Base-by-base conservation (phyloP, 176 grass and related monocot species). In the Triticum timopheevii region DNA sequence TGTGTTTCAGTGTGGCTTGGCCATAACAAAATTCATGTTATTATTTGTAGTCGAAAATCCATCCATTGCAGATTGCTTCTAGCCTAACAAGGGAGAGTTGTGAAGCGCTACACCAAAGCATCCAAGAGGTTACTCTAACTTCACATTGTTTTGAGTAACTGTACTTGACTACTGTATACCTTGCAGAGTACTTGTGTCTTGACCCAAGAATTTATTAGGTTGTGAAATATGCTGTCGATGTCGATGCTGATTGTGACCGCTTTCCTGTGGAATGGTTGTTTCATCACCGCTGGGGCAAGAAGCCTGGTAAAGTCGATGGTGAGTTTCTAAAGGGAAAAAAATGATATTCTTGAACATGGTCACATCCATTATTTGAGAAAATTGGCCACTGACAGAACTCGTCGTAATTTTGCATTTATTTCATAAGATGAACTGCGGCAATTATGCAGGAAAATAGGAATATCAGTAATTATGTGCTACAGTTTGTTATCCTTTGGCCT, bases 221-320 rank as follows among this genome's bases (percentile, higher is more conserved):
- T 86, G 90, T 98, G 62, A 88, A 90, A 83, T 89, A 90, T 92
- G 91, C 90, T 73, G 93, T 98, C n/a, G 92, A 94, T 68, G 93
- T 94, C 77, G 86, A 94, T 87, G 90, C 93, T 84, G 92, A 95
- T 74, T 86, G 76, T 22, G 89, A 23, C 25, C 86, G 80, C 71
- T 98, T 98, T 98, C 93, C 90, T 36, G 77, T 81, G 61, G 70
- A 95, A 84, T 95, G 93, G 92, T 86, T 98, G 31, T 95, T 98
- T 92, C 96, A 98, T 95, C 92, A 94, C 24, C 84, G 93, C 22
- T 95, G 93, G 92, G 96, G 96, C 34, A 95, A 98, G 85, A 98
- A 91, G 71, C 84, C 86, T 82, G 90, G 93, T 73, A 87, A 90
- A 90, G 84, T 98, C 35, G 77, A 93, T 80, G 92, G 93, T 98